Percentiles rank a stretch among this genome's conserved stretches.
These are phyloP conservation scores for Exophiala xenobiotica DNA, from an alignment of 2,329 filamentous ascomycete species.

Conservation along the genomic window DNA sequence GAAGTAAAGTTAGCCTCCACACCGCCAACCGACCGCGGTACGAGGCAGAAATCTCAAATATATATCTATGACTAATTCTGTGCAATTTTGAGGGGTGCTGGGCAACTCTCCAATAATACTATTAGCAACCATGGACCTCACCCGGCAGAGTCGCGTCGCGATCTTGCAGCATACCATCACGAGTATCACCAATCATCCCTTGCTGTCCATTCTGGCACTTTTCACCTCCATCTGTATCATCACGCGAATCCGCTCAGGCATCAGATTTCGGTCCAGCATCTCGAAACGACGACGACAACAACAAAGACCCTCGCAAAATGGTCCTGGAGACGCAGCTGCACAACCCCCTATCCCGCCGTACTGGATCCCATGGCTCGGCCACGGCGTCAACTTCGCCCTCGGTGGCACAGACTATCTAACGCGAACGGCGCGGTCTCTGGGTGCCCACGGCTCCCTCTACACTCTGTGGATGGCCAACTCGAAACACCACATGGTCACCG, in stretches of 20 bases:
- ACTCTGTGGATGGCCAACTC: slow-evolving; percentile 36
- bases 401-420: slow-evolving; percentile 13
- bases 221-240: slow-evolving; percentile 34
- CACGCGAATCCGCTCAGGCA: slow-evolving; percentile 41
- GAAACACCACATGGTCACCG: slow-evolving; percentile 52
- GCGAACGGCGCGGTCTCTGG: slow-evolving; percentile 8
- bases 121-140: slow-evolving; percentile 11
- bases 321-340: too few relatives aligned
- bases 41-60: too few relatives aligned
- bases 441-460: slow-evolving; percentile 24
- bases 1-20: too few relatives aligned
- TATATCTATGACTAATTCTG: too few relatives aligned
- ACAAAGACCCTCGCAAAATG: slow-evolving; percentile 23
- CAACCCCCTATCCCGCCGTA: slow-evolving; percentile 55
- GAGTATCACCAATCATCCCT: slow-evolving; percentile 10
- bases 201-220: slow-evolving; percentile 2
- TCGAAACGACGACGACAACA: slow-evolving; percentile 27
- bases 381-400: slow-evolving; percentile 49
- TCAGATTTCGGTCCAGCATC: slow-evolving; percentile 32
- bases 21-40: too few relatives aligned
- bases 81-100: too few relatives aligned
- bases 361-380: slow-evolving; percentile 60
- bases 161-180: slow-evolving; percentile 9
- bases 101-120: too few relatives aligned
- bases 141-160: background rate